Conservation (phyloP, 2,329 filamentous ascomycete genomes). For the Onygenales sp. region DNA sequence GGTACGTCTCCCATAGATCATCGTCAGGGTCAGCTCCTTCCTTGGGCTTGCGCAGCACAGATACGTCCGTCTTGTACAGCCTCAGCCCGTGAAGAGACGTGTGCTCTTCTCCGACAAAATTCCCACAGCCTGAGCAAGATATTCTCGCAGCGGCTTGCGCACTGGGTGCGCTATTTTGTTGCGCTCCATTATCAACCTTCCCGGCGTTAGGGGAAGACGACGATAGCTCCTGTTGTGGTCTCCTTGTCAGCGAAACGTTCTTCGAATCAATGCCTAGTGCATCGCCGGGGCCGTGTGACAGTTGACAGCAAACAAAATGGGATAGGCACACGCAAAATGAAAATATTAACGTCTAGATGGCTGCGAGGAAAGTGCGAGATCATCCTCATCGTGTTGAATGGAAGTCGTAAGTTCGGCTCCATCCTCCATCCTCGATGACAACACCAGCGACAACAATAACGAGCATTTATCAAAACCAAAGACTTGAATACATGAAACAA, state of each 20-base stretch:
- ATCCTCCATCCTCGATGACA: no score
- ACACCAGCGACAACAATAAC: no score
- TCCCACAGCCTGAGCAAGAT: constrained; percentile 22
- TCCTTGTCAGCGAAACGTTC: background rate
- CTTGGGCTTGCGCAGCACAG: constrained; percentile 13
- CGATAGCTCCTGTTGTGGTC: background rate
- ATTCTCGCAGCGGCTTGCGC: constrained; percentile 23
- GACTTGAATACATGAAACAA: no score
- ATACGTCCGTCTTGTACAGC: constrained; percentile 42
- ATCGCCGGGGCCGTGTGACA: no score
- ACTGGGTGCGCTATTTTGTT: constrained; percentile 27
- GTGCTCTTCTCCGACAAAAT: constrained; percentile 31
- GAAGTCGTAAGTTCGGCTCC: no score
- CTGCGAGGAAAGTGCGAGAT: no score
- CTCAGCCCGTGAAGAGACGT: constrained; percentile 21
- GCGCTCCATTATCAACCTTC: background rate
- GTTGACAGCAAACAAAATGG: no score
- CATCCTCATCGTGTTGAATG: no score
- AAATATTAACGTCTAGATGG: no score
- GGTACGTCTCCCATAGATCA: constrained; percentile 22
- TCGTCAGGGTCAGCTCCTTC: constrained; percentile 16
- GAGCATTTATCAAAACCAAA: no score
- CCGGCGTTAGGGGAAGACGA: background rate
- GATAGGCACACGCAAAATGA: no score
- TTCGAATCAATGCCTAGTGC: no score